Conservation (phyloP, 495 filamentous ascomycete genomes). For the Chaetomium fimeti region DNA sequence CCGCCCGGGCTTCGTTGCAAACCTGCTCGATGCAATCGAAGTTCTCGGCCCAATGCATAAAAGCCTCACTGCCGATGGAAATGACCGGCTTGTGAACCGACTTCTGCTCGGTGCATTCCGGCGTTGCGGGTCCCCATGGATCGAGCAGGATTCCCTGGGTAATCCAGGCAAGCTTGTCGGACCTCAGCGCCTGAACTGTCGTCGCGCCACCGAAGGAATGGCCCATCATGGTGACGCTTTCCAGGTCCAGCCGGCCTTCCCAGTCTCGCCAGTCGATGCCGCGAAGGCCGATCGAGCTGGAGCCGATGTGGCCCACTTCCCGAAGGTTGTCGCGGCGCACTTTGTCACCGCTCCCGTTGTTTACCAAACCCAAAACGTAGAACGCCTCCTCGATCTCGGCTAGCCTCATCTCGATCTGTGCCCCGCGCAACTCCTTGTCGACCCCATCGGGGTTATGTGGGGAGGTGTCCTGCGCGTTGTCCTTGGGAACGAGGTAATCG, state of each 20-base stretch:
- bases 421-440: slow-evolving; percentile 47
- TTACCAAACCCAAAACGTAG: slow-evolving; percentile 54
- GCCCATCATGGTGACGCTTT: slow-evolving; percentile 59
- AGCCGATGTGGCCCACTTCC: slow-evolving; percentile 50
- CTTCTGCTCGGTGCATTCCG: slow-evolving; percentile 42
- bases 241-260: slow-evolving; percentile 45
- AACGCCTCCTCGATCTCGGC: slow-evolving; percentile 61
- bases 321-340: slow-evolving; percentile 49
- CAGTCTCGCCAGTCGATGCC: slow-evolving; percentile 44
- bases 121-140: slow-evolving; percentile 52
- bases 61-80: slow-evolving; percentile 60
- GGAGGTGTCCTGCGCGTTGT: slow-evolving; percentile 42
- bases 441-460: slow-evolving; percentile 39
- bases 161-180: slow-evolving; percentile 51
- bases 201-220: slow-evolving; percentile 68
- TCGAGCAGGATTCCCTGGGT: slow-evolving; percentile 60
- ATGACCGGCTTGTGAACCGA: slow-evolving; percentile 52
- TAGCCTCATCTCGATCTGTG: slow-evolving; percentile 61
- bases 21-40: slow-evolving; percentile 51
- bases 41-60: slow-evolving; percentile 61
- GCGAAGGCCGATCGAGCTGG: slow-evolving; percentile 47
- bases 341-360: slow-evolving; percentile 44
- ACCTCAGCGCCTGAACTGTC: slow-evolving; percentile 57
- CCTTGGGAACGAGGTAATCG: slow-evolving; percentile 47
- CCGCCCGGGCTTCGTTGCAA: slow-evolving; percentile 50